Evolutionary conservation across 2,329 filamentous ascomycete genomes (phyloP).

Genomic region (Fusarium falciforme): DNA sequence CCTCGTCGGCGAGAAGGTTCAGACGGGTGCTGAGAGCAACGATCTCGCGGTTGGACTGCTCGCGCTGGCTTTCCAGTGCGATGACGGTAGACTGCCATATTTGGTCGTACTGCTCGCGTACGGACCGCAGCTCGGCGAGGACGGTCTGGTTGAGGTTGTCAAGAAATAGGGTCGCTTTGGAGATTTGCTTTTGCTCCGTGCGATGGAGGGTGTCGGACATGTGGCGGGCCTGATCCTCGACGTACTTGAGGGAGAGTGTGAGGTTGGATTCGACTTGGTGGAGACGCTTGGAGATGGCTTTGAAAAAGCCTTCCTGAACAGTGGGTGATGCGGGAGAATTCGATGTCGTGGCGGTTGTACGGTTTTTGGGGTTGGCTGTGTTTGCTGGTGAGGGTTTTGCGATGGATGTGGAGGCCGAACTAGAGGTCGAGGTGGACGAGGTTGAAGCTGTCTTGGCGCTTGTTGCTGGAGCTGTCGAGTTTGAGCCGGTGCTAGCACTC

Average conservation of each 20-base stretch:
- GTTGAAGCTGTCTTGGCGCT: constrained; percentile 25
- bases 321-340: constrained; percentile 69
- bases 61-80: constrained; percentile 87
- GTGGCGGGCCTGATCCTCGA: constrained; percentile 94
- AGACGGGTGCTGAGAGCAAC: constrained; percentile 83
- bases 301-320: constrained; percentile 98
- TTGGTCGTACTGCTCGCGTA: constrained; percentile 91
- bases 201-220: constrained; percentile 87
- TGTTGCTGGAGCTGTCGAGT: constrained; percentile 16
- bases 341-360: constrained; percentile 43
- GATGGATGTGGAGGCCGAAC: constrained; percentile 1
- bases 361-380: constrained; percentile 40
- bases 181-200: constrained; percentile 87
- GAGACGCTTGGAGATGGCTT: constrained; percentile 92
- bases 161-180: constrained; percentile 85
- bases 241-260: constrained; percentile 92
- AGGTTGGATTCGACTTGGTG: constrained; percentile 93
- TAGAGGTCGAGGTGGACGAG: constrained; percentile 14
- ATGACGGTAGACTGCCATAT: constrained; percentile 96
- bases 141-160: constrained; percentile 90
- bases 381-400: constrained; percentile 30
- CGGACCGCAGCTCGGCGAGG: constrained; percentile 79
- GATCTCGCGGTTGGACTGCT: constrained; percentile 85
- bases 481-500: constrained; percentile 4
- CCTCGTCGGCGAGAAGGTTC: constrained; percentile 91